A percentile compares a stretch with the other conserved stretches of the same genome.
Evolutionary conservation across 1,284 basidiomycete species (phyloP).

Genomic region (Pascua guehoae): DNA sequence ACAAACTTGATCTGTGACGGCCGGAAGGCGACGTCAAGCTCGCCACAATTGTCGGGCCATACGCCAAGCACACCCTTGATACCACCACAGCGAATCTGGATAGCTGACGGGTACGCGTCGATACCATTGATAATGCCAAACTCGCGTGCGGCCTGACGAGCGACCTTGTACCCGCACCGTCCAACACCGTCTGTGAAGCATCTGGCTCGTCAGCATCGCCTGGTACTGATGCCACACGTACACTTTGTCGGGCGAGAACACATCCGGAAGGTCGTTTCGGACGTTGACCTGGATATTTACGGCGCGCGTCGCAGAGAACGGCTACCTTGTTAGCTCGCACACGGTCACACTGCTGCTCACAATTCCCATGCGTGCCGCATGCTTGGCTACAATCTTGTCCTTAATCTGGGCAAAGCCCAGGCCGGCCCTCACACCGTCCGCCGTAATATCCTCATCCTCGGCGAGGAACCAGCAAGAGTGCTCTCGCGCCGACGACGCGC

Average conservation of each 20-base stretch:
- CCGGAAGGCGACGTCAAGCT: slow-evolving; percentile 18
- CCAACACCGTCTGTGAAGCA: slow-evolving; percentile 31
- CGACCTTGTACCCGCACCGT: slow-evolving; percentile 18
- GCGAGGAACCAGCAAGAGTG: slow-evolving; percentile 29
- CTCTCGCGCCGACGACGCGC: slow-evolving; percentile 9
- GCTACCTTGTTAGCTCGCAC: slow-evolving; percentile 5
- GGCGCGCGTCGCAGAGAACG: slow-evolving; percentile 19
- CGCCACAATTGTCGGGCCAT: slow-evolving; percentile 19
- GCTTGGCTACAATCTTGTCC: slow-evolving; percentile 23
- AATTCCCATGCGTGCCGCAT: slow-evolving; percentile 18
- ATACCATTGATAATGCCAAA: slow-evolving; percentile 12
- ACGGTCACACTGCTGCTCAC: not conserved
- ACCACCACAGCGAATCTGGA: slow-evolving; percentile 30
- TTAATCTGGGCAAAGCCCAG: slow-evolving; percentile 19
- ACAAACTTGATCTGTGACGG: slow-evolving; percentile 26
- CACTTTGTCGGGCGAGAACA: slow-evolving; percentile 1
- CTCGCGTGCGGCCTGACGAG: slow-evolving; percentile 17
- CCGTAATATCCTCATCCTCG: slow-evolving; percentile 16
- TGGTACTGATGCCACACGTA: not conserved
- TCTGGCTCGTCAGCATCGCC: not conserved
- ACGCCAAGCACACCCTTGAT: slow-evolving; percentile 29
- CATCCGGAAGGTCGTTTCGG: slow-evolving; percentile 9
- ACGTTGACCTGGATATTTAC: slow-evolving; percentile 13
- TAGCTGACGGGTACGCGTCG: slow-evolving; percentile 23
- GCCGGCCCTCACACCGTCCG: slow-evolving; percentile 4